Conservation (phyloP, 441 rosid genomes). For the Populus hybrid region DNA sequence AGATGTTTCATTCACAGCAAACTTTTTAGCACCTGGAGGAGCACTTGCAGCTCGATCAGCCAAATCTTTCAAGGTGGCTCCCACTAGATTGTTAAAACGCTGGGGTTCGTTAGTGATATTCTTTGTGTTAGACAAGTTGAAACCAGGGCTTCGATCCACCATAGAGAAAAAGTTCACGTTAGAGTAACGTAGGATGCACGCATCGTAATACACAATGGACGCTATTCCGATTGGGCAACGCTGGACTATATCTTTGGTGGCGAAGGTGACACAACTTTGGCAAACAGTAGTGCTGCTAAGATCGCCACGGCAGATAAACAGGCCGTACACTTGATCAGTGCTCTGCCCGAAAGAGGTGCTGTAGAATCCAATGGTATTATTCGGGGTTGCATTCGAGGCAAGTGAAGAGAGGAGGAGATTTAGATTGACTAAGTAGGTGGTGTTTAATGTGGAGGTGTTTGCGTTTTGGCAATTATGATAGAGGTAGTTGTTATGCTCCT, state of each 20-base stretch:
- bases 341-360: constrained; percentile 3
- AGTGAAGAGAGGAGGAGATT: constrained; percentile 21
- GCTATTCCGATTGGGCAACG: constrained; percentile 16
- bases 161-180: too few relatives aligned
- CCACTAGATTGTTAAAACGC: not conserved
- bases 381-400: constrained; percentile 1
- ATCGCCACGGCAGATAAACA: constrained; percentile 42
- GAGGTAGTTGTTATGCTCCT: not conserved
- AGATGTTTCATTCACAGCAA: constrained; percentile 3
- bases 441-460: constrained; percentile 7
- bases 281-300: constrained; percentile 9
- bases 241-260: not conserved
- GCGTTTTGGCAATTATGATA: not conserved
- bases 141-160: too few relatives aligned
- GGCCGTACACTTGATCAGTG: constrained; percentile 19
- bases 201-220: constrained; percentile 18
- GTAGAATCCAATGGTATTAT: constrained; percentile 14
- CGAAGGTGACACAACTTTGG: constrained; percentile 19
- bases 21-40: constrained; percentile 2
- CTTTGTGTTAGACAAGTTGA: fast-evolving
- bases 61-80: not conserved
- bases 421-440: constrained; percentile 19
- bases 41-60: constrained; percentile 13
- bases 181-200: constrained; percentile 11
- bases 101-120: not conserved